Base-by-base conservation (phyloP, 495 filamentous ascomycete species). In the Hypoxylon cercidicola region DNA sequence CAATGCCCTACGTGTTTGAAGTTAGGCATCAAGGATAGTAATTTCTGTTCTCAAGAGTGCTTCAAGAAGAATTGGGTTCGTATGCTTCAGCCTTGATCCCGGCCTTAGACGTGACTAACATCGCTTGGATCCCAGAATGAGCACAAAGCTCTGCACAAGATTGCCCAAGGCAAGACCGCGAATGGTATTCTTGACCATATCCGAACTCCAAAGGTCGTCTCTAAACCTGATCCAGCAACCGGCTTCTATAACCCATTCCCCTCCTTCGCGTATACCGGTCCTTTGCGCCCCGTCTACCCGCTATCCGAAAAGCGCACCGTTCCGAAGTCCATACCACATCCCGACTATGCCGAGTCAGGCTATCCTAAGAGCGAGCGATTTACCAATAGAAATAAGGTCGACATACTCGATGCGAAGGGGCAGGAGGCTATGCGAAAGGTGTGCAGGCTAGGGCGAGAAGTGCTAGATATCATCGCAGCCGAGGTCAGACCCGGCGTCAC, bases 61-160 rank as follows among this genome's bases (percentile, higher is more conserved):
- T 99, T 99, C 81, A 98, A 97, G 82, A 87, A 87, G 73, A 98
- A 92, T 80, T 99, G 95, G 95, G 95, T 98, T 86, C 73, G 89
- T 70, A 50, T 35, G 44, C 30, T 66, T 62, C 48, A 43, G 40
- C 39, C 50, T 50, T 47, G 13, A 8, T 43, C 13, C 12, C 28
- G 32, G 16, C 20, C 19, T 54, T 9, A 44, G 2, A 37, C 23
- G 25, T 16, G 51, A 40, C 69, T 72, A 23, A 72, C 58, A 11
- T 25, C 25, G 5, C 34, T 53, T 51, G 28, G 11, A 20, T 12
- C 55, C 55, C 73, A 97, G 93, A 78, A 77, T 74, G 84, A 88
- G n/a, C 95, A 99, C 80, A 99, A 98, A 80, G 70, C 78, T 49
- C 69, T 90, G 62, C 95, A 99, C 77, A 97, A 96, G 53, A 19